These are phyloP conservation scores for Euphrasia arctica DNA, from an alignment of 305 asterid species.

Conservation along the genomic window DNA sequence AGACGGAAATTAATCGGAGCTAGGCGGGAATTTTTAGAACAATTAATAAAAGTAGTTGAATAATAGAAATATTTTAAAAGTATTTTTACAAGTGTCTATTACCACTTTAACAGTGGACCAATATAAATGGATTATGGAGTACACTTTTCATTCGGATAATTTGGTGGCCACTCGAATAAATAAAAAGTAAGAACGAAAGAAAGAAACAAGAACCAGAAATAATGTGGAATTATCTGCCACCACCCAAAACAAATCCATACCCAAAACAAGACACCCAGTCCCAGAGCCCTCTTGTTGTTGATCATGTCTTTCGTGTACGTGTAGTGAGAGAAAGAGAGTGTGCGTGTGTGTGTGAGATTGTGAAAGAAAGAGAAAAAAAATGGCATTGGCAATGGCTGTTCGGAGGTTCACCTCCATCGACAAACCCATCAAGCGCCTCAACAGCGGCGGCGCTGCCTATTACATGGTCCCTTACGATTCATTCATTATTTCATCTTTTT, in stretches of 20 bases:
- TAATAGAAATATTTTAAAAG: too few relatives aligned
- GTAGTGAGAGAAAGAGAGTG: neutral
- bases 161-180: too few relatives aligned
- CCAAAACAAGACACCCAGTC: neutral
- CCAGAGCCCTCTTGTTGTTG: neutral
- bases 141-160: too few relatives aligned
- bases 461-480: conserved; percentile 46
- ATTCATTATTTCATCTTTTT: too few relatives aligned
- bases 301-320: neutral
- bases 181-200: too few relatives aligned
- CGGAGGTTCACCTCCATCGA: conserved; percentile 66
- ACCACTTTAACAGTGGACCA: too few relatives aligned
- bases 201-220: too few relatives aligned
- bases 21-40: too few relatives aligned
- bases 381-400: conserved; percentile 84
- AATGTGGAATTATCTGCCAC: neutral
- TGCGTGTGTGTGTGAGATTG: neutral
- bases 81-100: too few relatives aligned
- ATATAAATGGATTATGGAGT: too few relatives aligned
- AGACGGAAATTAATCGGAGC: too few relatives aligned
- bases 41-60: too few relatives aligned
- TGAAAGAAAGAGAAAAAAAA: conserved; percentile 21
- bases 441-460: conserved; percentile 52
- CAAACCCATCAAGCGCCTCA: conserved; percentile 52
- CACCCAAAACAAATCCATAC: neutral